phyloP scores from a whole-genome alignment of 768 basidiomycete genomes.

The Pulveroboletus ravenelii region DNA sequence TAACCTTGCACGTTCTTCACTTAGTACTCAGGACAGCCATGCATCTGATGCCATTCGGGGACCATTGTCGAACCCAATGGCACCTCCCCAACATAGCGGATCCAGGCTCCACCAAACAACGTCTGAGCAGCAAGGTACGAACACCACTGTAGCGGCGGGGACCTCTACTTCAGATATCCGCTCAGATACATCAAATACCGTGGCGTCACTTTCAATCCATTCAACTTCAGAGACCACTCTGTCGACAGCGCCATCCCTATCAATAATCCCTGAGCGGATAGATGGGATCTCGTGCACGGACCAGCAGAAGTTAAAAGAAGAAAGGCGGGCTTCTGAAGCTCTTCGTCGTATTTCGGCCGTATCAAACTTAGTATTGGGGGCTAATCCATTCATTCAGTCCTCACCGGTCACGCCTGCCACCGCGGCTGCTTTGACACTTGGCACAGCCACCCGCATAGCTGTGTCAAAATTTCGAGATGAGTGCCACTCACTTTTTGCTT shows the following conservation, averaged over 20 bases:
- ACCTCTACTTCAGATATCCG: constrained; percentile 15
- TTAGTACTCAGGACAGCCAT: constrained; percentile 27
- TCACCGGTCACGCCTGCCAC: too few relatives aligned
- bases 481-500: neutral
- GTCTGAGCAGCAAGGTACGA: constrained; percentile 11
- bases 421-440: too few relatives aligned
- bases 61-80: constrained; percentile 7
- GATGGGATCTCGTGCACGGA: constrained; percentile 24
- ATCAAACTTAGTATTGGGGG: constrained; percentile 22
- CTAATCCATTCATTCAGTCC: constrained; percentile 5
- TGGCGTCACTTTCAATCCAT: constrained; percentile 39
- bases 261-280: constrained; percentile 56
- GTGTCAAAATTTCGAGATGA: too few relatives aligned
- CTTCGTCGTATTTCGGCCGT: constrained; percentile 33
- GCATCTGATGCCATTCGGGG: constrained; percentile 1
- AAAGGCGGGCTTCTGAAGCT: constrained; percentile 29
- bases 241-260: constrained; percentile 42
- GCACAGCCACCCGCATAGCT: too few relatives aligned
- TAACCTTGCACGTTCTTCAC: constrained; percentile 29
- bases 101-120: constrained; percentile 2
- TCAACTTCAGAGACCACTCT: constrained; percentile 36
- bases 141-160: constrained; percentile 13
- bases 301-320: constrained; percentile 30
- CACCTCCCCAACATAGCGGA: neutral
- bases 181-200: constrained; percentile 17